These are phyloP conservation scores for Kurtzmaniella quercitrusa DNA, from an alignment of 1,139 yeast genomes.

Conservation along the genomic window DNA sequence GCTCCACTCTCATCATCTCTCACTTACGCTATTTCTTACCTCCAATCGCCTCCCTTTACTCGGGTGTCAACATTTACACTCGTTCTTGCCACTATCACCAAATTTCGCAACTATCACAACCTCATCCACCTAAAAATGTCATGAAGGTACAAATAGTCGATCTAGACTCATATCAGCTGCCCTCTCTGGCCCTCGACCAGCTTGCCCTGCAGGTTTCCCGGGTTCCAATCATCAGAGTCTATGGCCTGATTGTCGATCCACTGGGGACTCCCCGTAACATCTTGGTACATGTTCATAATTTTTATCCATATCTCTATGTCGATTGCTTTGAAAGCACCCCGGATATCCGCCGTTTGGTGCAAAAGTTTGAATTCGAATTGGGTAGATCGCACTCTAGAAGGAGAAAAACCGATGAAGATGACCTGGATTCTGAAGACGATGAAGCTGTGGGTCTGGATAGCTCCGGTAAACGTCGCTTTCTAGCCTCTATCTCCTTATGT, in stretches of 20 bases:
- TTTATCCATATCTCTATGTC: slow-evolving; percentile 75
- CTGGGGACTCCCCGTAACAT: slow-evolving; percentile 18
- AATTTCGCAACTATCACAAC: neutral
- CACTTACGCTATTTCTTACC: too few relatives aligned
- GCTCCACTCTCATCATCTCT: too few relatives aligned
- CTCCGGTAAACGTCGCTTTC: slow-evolving; percentile 23
- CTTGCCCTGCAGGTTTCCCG: slow-evolving; percentile 31
- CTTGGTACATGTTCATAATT: slow-evolving; percentile 73
- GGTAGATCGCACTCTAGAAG: slow-evolving; percentile 14
- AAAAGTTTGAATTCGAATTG: slow-evolving; percentile 17
- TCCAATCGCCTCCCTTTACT: too few relatives aligned
- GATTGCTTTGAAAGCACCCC: slow-evolving; percentile 30
- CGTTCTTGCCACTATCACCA: neutral
- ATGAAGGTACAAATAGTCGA: slow-evolving; percentile 47
- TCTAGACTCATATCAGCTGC: slow-evolving; percentile 60
- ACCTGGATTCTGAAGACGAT: slow-evolving; percentile 9
- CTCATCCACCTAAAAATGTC: neutral
- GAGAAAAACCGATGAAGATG: slow-evolving; percentile 10
- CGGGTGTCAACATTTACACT: neutral
- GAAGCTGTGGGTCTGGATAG: slow-evolving; percentile 10
- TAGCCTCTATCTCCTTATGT: slow-evolving; percentile 67
- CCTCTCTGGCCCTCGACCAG: slow-evolving; percentile 32
- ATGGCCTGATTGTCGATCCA: slow-evolving; percentile 38
- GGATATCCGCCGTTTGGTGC: slow-evolving; percentile 12
- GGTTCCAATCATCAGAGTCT: slow-evolving; percentile 75